Evolutionary conservation across 495 filamentous ascomycete genomes (phyloP).

Genomic region (Cladorrhinum samala): DNA sequence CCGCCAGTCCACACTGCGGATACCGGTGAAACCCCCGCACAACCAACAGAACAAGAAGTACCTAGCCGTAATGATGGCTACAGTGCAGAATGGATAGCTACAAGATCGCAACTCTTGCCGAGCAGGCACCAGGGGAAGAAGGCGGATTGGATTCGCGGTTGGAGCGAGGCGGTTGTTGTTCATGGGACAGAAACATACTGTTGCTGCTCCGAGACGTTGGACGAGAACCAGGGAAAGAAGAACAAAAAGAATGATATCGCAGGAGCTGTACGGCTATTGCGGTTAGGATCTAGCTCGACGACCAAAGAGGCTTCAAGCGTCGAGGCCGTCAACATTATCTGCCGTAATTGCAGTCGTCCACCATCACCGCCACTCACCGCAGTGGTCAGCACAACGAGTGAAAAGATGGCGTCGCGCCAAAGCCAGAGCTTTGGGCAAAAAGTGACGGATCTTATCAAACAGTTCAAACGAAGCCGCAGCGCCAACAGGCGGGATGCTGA

Average conservation of each 20-base stretch:
- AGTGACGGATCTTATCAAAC: slow-evolving; percentile 15
- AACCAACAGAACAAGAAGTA: not conserved
- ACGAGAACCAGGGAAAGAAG: slow-evolving; percentile 2
- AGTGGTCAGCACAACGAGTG: not conserved
- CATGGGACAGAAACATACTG: slow-evolving; percentile 25
- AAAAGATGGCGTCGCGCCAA: not conserved
- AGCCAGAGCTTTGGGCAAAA: slow-evolving; percentile 6
- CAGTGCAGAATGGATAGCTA: slow-evolving; percentile 20
- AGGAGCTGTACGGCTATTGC: slow-evolving; percentile 16
- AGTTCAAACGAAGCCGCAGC: slow-evolving; percentile 14
- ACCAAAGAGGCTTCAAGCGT: not conserved
- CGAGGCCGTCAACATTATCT: slow-evolving; percentile 11
- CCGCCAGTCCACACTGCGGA: not conserved
- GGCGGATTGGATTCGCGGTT: slow-evolving; percentile 31
- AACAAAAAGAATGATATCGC: slow-evolving; percentile 13
- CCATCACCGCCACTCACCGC: slow-evolving; percentile 9
- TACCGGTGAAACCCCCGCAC: not conserved
- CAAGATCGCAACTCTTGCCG: slow-evolving; percentile 22
- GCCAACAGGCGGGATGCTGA: slow-evolving; percentile 5
- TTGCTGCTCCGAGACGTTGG: slow-evolving; percentile 20
- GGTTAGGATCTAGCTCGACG: not conserved
- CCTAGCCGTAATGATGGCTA: not conserved
- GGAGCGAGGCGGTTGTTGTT: slow-evolving; percentile 22
- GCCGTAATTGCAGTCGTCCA: slow-evolving; percentile 19
- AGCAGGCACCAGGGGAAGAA: slow-evolving; percentile 24